phyloP scores from a whole-genome alignment of 768 basidiomycete genomes.

The Russula sp. region DNA sequence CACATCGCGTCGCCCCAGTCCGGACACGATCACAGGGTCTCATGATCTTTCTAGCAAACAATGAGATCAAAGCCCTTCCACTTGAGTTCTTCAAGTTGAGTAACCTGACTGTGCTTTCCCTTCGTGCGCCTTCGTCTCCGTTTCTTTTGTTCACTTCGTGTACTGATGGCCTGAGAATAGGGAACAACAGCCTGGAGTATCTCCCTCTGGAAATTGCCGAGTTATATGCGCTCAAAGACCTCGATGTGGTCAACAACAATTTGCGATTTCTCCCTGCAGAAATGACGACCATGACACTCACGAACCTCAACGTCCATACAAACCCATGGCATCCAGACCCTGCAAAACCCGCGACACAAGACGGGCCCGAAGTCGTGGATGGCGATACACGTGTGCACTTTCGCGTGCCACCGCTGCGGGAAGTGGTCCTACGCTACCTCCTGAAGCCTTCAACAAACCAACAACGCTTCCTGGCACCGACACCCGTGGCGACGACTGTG shows the following conservation, averaged over 20 bases:
- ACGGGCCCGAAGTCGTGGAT: not conserved
- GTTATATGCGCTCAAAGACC: slow-evolving; percentile 16
- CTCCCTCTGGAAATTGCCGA: slow-evolving; percentile 22
- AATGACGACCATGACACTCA: slow-evolving; percentile 17
- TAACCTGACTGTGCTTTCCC: slow-evolving; percentile 21
- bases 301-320: slow-evolving; percentile 19
- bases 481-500: not conserved
- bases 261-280: slow-evolving; percentile 23
- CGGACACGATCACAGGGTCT: slow-evolving; percentile 10
- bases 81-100: slow-evolving; percentile 20
- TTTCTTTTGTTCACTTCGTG: not conserved
- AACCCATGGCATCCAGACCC: slow-evolving; percentile 21
- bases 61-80: slow-evolving; percentile 18
- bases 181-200: slow-evolving; percentile 19
- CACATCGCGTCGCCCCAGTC: not conserved
- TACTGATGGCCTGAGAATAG: not conserved
- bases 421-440: slow-evolving; percentile 21
- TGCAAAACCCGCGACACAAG: not conserved
- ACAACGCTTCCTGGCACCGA: not conserved
- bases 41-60: slow-evolving; percentile 22
- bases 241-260: slow-evolving; percentile 22
- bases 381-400: not conserved
- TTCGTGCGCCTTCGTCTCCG: slow-evolving; percentile 12
- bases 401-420: slow-evolving; percentile 20
- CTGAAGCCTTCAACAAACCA: slow-evolving; percentile 9